A percentile compares a stretch with the other conserved stretches of the same genome.
Evolutionary conservation across 768 basidiomycete species (phyloP).

Genomic region (Hirschioporus abietinus): DNA sequence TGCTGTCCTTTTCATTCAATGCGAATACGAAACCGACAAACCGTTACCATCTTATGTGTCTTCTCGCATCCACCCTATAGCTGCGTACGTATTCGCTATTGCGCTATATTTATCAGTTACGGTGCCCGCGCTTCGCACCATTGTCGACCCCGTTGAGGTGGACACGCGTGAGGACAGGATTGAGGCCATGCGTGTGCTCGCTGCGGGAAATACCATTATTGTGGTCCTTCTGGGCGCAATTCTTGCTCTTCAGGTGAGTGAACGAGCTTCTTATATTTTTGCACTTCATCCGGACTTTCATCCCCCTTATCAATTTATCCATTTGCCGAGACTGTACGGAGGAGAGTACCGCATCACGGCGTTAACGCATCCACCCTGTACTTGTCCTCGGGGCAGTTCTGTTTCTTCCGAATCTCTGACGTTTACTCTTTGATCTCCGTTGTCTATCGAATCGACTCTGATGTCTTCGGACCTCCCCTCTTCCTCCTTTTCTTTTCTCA

Average conservation of each 20-base stretch:
- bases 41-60: background rate
- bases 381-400: background rate
- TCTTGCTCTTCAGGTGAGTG: conserved; percentile 65
- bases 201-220: conserved; percentile 85
- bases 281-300: background rate
- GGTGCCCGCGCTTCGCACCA: conserved; percentile 70
- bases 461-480: conserved; percentile 5
- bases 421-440: background rate
- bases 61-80: conserved; percentile 32
- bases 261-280: conserved; percentile 10
- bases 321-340: background rate
- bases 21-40: background rate
- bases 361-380: background rate
- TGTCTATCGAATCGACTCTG: conserved; percentile 4
- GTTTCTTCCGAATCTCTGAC: background rate
- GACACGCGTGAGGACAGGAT: conserved; percentile 63
- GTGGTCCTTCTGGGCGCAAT: conserved; percentile 61
- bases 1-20: conserved; percentile 1
- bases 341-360: background rate
- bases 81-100: conserved; percentile 66
- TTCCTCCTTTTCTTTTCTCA: conserved; percentile 29
- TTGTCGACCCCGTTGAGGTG: conserved; percentile 51
- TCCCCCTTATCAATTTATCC: background rate
- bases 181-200: conserved; percentile 75
- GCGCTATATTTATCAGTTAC: conserved; percentile 82